These are phyloP conservation scores for Digitaria exilis DNA, from an alignment of 202 grass and related monocot genomes.

Conservation along the genomic window DNA sequence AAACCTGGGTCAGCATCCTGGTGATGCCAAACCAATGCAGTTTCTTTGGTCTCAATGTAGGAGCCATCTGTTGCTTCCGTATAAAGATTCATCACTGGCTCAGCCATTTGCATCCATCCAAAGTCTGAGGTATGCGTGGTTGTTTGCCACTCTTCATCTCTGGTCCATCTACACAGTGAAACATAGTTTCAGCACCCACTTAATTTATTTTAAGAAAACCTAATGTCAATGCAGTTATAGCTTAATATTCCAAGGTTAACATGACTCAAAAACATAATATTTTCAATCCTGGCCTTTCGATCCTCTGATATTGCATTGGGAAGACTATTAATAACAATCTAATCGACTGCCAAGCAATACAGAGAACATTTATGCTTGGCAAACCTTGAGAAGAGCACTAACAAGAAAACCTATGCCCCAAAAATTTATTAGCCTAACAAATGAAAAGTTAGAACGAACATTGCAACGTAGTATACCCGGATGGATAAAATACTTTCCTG, in stretches of 20 bases:
- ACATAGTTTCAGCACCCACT: conserved; percentile 37
- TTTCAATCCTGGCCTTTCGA: background rate
- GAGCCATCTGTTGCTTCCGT: conserved; percentile 89
- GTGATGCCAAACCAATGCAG: conserved; percentile 88
- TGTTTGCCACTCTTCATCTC: conserved; percentile 65
- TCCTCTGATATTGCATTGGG: background rate
- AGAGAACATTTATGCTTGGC: background rate
- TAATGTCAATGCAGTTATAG: background rate
- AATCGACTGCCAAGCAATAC: background rate
- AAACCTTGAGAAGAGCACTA: background rate
- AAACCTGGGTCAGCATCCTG: conserved; percentile 90
- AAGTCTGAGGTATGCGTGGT: conserved; percentile 55
- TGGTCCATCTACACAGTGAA: conserved; percentile 56
- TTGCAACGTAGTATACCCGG: background rate
- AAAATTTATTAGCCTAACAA: conserved; percentile 3
- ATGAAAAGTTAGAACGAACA: background rate
- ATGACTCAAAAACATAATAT: background rate
- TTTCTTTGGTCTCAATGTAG: conserved; percentile 78
- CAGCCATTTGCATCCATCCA: conserved; percentile 80
- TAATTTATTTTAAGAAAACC: background rate
- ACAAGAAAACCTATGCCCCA: background rate
- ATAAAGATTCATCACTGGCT: conserved; percentile 90
- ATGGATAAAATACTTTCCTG: conserved; percentile 16
- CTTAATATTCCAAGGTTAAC: background rate
- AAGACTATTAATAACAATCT: background rate